Conservation (phyloP, 345 rosid genomes). For the Sisymbrium altissimum region DNA sequence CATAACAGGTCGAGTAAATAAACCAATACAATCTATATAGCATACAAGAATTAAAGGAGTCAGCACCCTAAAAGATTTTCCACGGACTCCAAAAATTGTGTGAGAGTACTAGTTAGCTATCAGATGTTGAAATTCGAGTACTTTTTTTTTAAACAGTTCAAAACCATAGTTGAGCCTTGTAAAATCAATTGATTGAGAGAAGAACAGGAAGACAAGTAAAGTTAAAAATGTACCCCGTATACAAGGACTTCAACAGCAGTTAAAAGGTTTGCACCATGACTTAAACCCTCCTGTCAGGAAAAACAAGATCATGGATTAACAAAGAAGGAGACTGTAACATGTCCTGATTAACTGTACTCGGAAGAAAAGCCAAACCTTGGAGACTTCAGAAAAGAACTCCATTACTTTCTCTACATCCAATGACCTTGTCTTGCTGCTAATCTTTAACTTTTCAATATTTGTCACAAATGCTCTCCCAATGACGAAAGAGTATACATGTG, state of each 20-base stretch:
- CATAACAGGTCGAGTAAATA: not conserved
- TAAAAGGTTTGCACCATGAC: conserved; percentile 86
- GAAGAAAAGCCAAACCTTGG: conserved; percentile 51
- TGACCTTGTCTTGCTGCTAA: conserved; percentile 80
- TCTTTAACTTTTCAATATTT: conserved; percentile 85
- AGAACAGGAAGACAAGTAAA: conserved; percentile 1
- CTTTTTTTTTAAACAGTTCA: not conserved
- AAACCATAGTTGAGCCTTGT: conserved; percentile 2
- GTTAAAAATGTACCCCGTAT: conserved; percentile 68
- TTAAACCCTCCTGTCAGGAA: conserved; percentile 67
- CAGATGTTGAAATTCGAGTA: not conserved
- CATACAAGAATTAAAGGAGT: conserved; percentile 2
- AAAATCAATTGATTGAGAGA: not conserved
- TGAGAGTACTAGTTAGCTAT: conserved; percentile 1
- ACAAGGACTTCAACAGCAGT: conserved; percentile 84
- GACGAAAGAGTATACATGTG: conserved; percentile 91
- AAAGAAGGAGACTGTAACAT: not conserved
- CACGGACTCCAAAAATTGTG: not conserved
- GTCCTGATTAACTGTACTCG: not conserved
- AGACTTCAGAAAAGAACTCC: conserved; percentile 61
- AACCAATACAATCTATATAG: not conserved
- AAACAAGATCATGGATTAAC: conserved; percentile 14
- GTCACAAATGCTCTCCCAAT: conserved; percentile 99
- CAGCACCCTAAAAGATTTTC: conserved; percentile 7
- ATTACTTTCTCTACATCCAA: conserved; percentile 61